Base-by-base conservation (phyloP, 768 basidiomycete species). In the Hypholoma sublateritium region DNA sequence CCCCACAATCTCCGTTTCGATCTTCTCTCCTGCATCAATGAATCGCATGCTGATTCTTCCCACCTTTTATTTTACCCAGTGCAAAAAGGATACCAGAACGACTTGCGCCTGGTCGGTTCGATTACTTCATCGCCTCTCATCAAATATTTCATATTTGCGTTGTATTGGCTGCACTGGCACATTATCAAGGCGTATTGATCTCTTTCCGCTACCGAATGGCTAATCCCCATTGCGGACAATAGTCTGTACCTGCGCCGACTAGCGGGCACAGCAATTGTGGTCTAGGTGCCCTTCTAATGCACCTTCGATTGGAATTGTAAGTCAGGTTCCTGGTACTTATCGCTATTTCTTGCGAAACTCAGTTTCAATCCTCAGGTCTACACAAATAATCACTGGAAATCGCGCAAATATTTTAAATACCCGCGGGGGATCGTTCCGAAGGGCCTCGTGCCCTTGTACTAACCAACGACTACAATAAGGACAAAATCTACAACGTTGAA, bases 71-170 rank as follows among this genome's bases (percentile, higher is more conserved):
- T 63, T 71, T 67, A 21, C 70, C 36, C 17, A 95, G 93, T 72
- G 92, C 92, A 47, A 87, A 88, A 67, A 83, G 92, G 49, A 80
- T 93, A 54, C 93, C 93, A 43, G 93, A 95, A 65, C 78, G 84
- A 37, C 72, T 86, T 59, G 74, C 77, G 6, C 91, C 91, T 5
- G 92, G 93, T 36, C 81, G 72, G 60, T 94, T 94, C 72, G 93
- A 95, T 73, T 80, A 81, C 65, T 81, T 91, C 64, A 80, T 86
- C 54, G 81, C 89, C 0, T 93, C 89, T 17, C 94, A 96, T 75
- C 91, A 95, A 71, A 89, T 96, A 63, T 95, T 97, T 71, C 95
- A 95, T 67, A 69, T 86, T 58, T 85, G 82, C 64, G 93, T 95
- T 36, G 77, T 93, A 53, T 70, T 86, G 22, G 91, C 88, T 9